A percentile compares a stretch with the other conserved stretches of the same genome.
phyloP scores from a whole-genome alignment of 768 basidiomycete species.

The Trametes gibbosa region DNA sequence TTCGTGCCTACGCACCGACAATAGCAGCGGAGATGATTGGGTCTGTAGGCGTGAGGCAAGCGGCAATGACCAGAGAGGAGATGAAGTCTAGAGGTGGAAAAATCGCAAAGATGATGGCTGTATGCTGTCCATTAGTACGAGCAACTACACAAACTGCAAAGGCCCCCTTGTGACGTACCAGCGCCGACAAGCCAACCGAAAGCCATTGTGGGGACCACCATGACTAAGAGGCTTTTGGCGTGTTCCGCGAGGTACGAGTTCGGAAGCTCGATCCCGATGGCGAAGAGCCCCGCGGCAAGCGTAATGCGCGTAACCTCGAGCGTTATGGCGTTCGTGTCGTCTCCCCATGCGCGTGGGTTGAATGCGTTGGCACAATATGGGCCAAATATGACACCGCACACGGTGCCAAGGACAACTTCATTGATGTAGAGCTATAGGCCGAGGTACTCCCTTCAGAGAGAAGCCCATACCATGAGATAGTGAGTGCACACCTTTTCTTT shows the following conservation, averaged over 20 bases:
- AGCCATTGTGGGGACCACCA: conserved; percentile 84
- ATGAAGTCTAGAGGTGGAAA: conserved; percentile 72
- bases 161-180: conserved; percentile 37
- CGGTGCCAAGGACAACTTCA: conserved; percentile 90
- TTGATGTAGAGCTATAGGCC: conserved; percentile 73
- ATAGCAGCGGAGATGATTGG: conserved; percentile 88
- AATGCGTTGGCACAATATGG: conserved; percentile 72
- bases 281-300: conserved; percentile 89
- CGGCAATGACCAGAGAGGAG: conserved; percentile 81
- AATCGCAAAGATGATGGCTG: conserved; percentile 64
- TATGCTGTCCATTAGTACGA: background rate
- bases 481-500: conserved; percentile 64
- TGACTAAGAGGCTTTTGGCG: conserved; percentile 61
- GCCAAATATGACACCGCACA: conserved; percentile 62
- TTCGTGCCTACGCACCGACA: conserved; percentile 61
- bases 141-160: background rate
- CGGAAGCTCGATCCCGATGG: conserved; percentile 93
- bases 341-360: conserved; percentile 74
- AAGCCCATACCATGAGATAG: background rate
- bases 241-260: conserved; percentile 80
- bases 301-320: conserved; percentile 86
- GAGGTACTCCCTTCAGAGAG: background rate
- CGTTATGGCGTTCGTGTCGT: conserved; percentile 58
- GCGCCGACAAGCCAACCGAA: conserved; percentile 80
- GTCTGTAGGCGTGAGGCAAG: conserved; percentile 92